These are phyloP conservation scores for Theileria orientalis DNA, from an alignment of 169 alveolate genomes.

Conservation along the genomic window DNA sequence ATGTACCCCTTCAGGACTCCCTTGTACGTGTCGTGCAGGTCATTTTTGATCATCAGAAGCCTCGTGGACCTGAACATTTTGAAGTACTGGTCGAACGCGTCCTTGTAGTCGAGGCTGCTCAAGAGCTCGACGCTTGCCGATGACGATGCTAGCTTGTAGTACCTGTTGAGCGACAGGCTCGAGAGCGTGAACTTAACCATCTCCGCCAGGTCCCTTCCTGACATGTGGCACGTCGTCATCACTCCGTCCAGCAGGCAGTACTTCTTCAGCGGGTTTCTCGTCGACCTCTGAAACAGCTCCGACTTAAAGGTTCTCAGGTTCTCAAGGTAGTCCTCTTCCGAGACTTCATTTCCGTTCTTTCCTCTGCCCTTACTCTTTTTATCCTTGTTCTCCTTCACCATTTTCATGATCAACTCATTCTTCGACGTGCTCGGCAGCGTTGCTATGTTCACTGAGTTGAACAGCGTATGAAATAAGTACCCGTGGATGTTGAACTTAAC, in stretches of 20 bases:
- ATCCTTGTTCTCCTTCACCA: background rate
- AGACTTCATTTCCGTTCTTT: no score
- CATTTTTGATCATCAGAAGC: constrained; percentile 28
- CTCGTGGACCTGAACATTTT: constrained; percentile 18
- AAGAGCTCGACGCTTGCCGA: background rate
- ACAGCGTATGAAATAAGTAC: constrained; percentile 32
- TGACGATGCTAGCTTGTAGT: background rate
- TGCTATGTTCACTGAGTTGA: constrained; percentile 30
- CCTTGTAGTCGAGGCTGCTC: background rate
- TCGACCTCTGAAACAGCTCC: constrained; percentile 21
- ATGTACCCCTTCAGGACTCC: constrained; percentile 14
- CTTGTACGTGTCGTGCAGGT: constrained; percentile 33
- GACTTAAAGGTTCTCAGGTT: background rate
- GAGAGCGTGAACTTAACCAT: constrained; percentile 18
- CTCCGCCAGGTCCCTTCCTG: constrained; percentile 55
- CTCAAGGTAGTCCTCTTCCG: background rate
- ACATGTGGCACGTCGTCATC: constrained; percentile 14
- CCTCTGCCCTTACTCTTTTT: background rate
- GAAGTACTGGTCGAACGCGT: constrained; percentile 9
- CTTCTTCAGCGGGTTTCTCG: constrained; percentile 7
- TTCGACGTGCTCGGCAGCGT: constrained; percentile 29
- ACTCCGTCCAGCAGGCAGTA: constrained; percentile 9
- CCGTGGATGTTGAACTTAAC: constrained; percentile 8
- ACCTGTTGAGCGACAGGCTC: constrained; percentile 16
- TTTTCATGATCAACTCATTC: background rate